Conservation (phyloP, 306 rosid species). For the Comarum palustre region DNA sequence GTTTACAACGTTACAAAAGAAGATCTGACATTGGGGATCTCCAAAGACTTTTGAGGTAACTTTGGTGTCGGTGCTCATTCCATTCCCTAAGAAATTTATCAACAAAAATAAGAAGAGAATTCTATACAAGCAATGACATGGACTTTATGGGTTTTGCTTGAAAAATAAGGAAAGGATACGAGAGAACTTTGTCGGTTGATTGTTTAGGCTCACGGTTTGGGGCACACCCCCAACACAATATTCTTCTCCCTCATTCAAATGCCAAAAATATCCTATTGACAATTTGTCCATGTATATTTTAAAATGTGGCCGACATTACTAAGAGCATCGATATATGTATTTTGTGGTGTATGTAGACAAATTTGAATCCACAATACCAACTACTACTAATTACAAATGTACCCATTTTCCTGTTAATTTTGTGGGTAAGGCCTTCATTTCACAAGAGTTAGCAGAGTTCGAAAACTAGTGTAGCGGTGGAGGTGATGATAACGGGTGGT, state of each 20-base stretch:
- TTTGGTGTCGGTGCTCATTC: not conserved
- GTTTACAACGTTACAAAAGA: not conserved
- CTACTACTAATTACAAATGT: too few species aligned
- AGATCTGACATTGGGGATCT: not conserved
- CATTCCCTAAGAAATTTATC: not conserved
- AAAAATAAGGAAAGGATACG: constrained; percentile 1
- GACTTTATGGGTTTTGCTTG: not conserved
- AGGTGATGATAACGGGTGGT: too few species aligned
- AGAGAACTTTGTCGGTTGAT: constrained; percentile 34
- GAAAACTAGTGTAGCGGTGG: too few species aligned
- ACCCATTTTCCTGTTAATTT: too few species aligned
- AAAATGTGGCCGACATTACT: too few species aligned
- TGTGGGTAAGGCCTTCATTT: too few species aligned
- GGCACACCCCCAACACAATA: constrained; percentile 33
- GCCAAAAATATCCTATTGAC: constrained; percentile 2
- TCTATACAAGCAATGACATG: not conserved
- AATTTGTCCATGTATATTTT: too few species aligned
- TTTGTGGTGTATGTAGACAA: too few species aligned
- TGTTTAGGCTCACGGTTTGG: not conserved
- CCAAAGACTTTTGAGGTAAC: constrained; percentile 9
- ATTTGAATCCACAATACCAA: too few species aligned
- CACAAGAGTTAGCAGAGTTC: too few species aligned
- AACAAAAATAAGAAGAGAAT: not conserved
- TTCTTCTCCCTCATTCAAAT: not conserved
- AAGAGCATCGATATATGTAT: too few species aligned